Conservation (phyloP, 164 flowering plant species). For the Piper betle region DNA sequence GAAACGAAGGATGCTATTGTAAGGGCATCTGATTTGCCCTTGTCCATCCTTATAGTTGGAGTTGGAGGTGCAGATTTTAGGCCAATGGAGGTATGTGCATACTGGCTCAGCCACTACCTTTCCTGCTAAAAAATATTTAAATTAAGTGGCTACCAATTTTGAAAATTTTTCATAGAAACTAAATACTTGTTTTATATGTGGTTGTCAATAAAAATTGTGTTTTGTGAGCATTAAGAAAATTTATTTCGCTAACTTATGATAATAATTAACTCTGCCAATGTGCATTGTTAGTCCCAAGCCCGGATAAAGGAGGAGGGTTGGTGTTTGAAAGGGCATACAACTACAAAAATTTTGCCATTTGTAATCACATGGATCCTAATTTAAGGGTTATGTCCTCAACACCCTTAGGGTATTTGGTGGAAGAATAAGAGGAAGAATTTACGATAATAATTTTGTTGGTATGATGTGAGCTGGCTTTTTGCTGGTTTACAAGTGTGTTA, state of each 20-base stretch:
- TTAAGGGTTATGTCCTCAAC: no score
- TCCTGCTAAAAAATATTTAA: background rate
- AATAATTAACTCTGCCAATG: no score
- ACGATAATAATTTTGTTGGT: no score
- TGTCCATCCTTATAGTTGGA: constrained; percentile 86
- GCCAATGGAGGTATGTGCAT: constrained; percentile 77
- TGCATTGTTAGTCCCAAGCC: no score
- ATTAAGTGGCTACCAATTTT: background rate
- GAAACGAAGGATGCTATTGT: constrained; percentile 83
- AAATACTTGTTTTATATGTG: background rate
- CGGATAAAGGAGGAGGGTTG: no score
- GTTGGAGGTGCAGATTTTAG: constrained; percentile 83
- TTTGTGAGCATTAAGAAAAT: no score
- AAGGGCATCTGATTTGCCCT: constrained; percentile 84
- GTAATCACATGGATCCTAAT: no score
- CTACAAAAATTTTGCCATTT: no score
- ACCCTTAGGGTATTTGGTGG: background rate
- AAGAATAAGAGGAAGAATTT: background rate
- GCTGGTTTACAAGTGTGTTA: background rate
- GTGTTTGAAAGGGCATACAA: no score
- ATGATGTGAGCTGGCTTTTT: background rate
- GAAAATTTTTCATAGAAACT: background rate
- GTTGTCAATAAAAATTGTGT: no score
- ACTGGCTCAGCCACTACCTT: background rate
- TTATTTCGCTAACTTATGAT: no score